Conservation (phyloP, 805 yeast species). For the Debaryomyces castellii region DNA sequence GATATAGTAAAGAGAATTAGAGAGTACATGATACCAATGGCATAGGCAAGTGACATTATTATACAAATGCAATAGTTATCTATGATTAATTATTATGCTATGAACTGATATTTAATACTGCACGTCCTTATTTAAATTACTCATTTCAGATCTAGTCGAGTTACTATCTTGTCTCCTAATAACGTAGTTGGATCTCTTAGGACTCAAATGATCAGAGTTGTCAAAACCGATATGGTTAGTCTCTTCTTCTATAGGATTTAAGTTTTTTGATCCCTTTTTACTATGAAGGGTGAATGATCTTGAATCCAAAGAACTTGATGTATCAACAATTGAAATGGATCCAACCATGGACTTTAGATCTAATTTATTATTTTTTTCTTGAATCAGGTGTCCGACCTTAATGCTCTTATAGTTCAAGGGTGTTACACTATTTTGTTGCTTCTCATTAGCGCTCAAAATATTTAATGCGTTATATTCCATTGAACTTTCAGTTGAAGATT, state of each 20-base stretch:
- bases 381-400: neutral
- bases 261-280: neutral
- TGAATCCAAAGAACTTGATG: constrained; percentile 5
- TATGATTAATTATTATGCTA: constrained; percentile 3
- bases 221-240: neutral
- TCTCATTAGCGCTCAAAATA: too few species aligned
- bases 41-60: constrained; percentile 12
- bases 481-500: neutral
- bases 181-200: constrained; percentile 1
- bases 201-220: neutral
- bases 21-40: constrained; percentile 36
- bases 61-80: constrained; percentile 3
- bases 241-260: constrained; percentile 1
- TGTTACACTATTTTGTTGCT: neutral
- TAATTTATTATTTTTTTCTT: constrained; percentile 1
- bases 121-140: constrained; percentile 1
- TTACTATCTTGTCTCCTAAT: constrained; percentile 9
- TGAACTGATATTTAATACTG: neutral
- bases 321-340: constrained; percentile 11
- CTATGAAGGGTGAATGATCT: neutral
- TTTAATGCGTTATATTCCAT: neutral
- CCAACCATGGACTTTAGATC: constrained; percentile 24
- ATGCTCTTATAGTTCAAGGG: neutral
- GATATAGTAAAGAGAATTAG: constrained; percentile 32
- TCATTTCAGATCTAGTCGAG: constrained; percentile 5